A percentile compares a stretch with the other conserved stretches of the same genome.
phyloP scores from a whole-genome alignment of 371 early-diverging fungal genomes.

The Zopfochytrium polystomum region DNA sequence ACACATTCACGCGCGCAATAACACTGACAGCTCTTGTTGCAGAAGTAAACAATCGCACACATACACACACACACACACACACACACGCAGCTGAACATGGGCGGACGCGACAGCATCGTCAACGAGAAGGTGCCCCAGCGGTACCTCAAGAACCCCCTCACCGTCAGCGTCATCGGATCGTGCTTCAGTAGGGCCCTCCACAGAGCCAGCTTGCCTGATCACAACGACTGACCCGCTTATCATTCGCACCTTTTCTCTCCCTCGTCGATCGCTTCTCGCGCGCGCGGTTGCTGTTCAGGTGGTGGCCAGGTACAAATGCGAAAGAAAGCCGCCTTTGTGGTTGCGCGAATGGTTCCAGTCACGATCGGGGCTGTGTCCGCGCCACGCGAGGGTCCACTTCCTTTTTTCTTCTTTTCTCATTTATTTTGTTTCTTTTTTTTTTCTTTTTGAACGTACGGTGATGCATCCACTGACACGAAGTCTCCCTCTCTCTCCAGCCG shows the following conservation, averaged over 20 bases:
- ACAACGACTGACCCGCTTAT: not conserved
- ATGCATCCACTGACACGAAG: not conserved
- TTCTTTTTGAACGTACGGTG: not conserved
- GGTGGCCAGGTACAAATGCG: slow-evolving; percentile 18
- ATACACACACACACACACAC: too few species aligned
- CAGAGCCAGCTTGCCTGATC: not conserved
- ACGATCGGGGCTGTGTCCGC: not conserved
- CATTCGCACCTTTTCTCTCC: slow-evolving; percentile 1
- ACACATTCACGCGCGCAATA: too few species aligned
- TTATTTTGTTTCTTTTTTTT: not conserved
- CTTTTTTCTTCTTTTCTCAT: not conserved
- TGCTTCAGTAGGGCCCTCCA: slow-evolving; percentile 59
- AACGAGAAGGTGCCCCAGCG: slow-evolving; percentile 15
- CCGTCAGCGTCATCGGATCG: slow-evolving; percentile 72
- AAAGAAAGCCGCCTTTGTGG: too few species aligned
- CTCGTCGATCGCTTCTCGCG: slow-evolving; percentile 2
- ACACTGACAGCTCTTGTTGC: too few species aligned
- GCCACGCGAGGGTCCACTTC: too few species aligned
- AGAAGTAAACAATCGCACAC: too few species aligned
- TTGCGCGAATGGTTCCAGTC: not conserved
- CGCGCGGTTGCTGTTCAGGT: slow-evolving; percentile 2
- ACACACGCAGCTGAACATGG: too few species aligned
- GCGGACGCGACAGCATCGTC: slow-evolving; percentile 18
- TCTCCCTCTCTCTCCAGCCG: slow-evolving; percentile 52
- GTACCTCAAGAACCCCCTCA: slow-evolving; percentile 21